Conservation (phyloP, 2,329 filamentous ascomycete genomes). For the Sporothrix sp. region DNA sequence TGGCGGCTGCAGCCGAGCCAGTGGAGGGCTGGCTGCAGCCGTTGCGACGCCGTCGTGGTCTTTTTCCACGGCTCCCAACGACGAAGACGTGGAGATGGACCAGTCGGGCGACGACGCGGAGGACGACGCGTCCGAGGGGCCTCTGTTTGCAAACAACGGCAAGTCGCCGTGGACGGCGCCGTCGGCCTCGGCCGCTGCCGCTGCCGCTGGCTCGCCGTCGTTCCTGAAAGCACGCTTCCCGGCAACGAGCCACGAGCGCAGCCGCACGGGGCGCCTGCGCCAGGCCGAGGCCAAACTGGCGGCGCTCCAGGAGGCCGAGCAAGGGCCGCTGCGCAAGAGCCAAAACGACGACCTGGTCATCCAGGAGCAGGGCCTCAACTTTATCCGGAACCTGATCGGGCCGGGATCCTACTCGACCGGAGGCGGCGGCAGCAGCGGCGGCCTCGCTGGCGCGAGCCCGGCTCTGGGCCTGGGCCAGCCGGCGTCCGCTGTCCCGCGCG, state of each 20-base stretch:
- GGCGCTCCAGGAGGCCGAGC: conserved; percentile 53
- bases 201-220: conserved; percentile 5
- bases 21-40: conserved; percentile 19
- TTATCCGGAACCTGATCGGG: conserved; percentile 78
- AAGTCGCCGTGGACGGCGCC: conserved; percentile 6
- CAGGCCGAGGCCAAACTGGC: conserved; percentile 41
- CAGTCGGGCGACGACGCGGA: conserved; percentile 23
- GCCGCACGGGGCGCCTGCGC: conserved; percentile 34
- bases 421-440: background rate
- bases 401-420: conserved; percentile 24
- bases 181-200: background rate
- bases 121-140: conserved; percentile 15
- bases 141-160: conserved; percentile 10
- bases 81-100: conserved; percentile 51
- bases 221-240: conserved; percentile 16
- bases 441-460: conserved; percentile 11
- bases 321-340: conserved; percentile 56
- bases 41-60: conserved; percentile 22
- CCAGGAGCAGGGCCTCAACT: conserved; percentile 82
- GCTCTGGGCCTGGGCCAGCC: background rate
- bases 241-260: conserved; percentile 18
- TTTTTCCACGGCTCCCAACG: conserved; percentile 27
- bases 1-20: background rate
- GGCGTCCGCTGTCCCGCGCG: conserved; percentile 29
- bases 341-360: conserved; percentile 72